A percentile compares a stretch with the other conserved stretches of the same genome.
phyloP scores from a whole-genome alignment of 164 flowering plant species.

The Aristolochia contorta region DNA sequence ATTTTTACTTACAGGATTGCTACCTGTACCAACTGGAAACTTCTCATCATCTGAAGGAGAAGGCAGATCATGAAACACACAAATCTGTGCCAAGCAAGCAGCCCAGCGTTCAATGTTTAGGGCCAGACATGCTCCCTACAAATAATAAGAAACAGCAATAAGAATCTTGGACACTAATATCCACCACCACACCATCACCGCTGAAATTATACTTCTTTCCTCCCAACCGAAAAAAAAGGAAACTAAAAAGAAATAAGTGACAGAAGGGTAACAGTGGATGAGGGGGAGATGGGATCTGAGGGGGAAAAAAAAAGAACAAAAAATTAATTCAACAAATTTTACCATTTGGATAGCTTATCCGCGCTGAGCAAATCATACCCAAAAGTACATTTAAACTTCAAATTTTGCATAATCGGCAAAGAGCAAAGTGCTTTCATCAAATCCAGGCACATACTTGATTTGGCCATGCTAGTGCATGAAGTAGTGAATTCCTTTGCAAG shows the following conservation, averaged over 20 bases:
- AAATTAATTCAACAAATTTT: background rate
- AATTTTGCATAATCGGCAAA: no score
- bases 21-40: conserved; percentile 95
- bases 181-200: no score
- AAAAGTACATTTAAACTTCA: no score
- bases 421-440: no score
- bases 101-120: conserved; percentile 67
- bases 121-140: conserved; percentile 86
- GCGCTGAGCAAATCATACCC: no score
- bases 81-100: conserved; percentile 43
- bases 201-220: no score
- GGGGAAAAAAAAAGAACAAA: background rate
- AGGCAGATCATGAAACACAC: conserved; percentile 55
- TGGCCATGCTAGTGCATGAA: no score
- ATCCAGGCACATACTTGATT: no score
- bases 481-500: no score
- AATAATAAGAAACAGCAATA: background rate
- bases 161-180: no score
- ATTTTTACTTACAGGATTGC: conserved; percentile 83
- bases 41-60: conserved; percentile 52
- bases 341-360: no score
- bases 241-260: background rate
- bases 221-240: conserved; percentile 5
- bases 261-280: background rate
- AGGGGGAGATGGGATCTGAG: background rate